These are phyloP conservation scores for Irpex sp. DNA, from an alignment of 1,284 basidiomycete species.

Conservation along the genomic window DNA sequence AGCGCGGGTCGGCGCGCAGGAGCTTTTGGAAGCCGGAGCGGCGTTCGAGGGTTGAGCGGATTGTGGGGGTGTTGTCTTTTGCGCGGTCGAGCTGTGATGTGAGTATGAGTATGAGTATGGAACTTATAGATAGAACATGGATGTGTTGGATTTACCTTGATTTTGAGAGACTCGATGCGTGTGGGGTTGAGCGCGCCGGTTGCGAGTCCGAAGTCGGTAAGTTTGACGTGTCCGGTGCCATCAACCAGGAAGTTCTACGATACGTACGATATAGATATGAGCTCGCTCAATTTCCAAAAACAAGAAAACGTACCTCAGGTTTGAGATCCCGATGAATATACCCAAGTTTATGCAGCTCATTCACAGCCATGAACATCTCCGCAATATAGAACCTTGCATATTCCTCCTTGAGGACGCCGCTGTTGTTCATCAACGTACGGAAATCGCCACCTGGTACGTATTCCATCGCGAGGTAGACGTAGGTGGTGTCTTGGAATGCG, in stretches of 20 bases:
- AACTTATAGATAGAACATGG: too few relatives aligned
- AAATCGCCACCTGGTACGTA: conserved; percentile 97
- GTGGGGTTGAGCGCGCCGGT: conserved; percentile 95
- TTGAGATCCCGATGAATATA: conserved; percentile 98
- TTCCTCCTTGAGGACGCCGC: conserved; percentile 91
- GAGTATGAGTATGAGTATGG: background rate
- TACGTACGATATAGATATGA: too few relatives aligned
- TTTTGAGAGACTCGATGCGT: conserved; percentile 91
- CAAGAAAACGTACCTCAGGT: conserved; percentile 69
- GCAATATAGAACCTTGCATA: conserved; percentile 93
- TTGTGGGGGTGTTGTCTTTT: conserved; percentile 89
- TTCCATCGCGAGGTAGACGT: conserved; percentile 97
- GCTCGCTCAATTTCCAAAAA: too few relatives aligned
- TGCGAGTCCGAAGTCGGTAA: conserved; percentile 98
- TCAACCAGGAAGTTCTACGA: conserved; percentile 97
- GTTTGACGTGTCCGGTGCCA: conserved; percentile 92
- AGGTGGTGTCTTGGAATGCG: conserved; percentile 87
- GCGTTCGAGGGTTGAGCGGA: conserved; percentile 92
- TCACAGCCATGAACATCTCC: conserved; percentile 93
- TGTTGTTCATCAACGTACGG: conserved; percentile 89
- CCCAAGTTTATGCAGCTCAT: conserved; percentile 90
- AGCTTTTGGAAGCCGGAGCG: conserved; percentile 94
- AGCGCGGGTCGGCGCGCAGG: conserved; percentile 87
- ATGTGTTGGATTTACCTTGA: conserved; percentile 64
- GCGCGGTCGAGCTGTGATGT: conserved; percentile 83